Base-by-base conservation (phyloP, 768 basidiomycete genomes). In the Cystobasidiopsis lactophilus region DNA sequence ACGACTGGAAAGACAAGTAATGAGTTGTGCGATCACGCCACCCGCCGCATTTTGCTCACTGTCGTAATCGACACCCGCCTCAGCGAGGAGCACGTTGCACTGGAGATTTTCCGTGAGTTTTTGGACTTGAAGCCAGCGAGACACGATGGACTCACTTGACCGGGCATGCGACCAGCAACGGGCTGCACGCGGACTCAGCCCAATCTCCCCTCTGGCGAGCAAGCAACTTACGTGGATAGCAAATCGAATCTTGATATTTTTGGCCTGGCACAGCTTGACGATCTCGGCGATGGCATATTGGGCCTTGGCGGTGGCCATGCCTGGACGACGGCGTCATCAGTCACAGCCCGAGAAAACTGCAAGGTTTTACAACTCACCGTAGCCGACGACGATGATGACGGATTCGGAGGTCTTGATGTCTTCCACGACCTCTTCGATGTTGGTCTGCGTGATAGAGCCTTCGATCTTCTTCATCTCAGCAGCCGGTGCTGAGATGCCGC, bases 241-340 rank as follows among this genome's bases (percentile, higher is more conserved):
- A 50, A 65, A 65, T 26, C 65, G 57, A 40, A 85, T 82, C 47
- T 77, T 82, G 60, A 85, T 71, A 13, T 76, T 82, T 62, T 77
- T 82, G 5, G 77, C 71, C 45, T 78, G 71, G 37, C 86, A 71
- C 67, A 80, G 74, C 0, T 75, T 70, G 19, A 78, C 77, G 39
- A 88, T 83, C 58, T 86, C 85, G 5, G 73, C 71, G 55, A 77
- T 75, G 2, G 71, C 70, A 53, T 81, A 82, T 60, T 88, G 85
- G 4, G 85, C 85, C 64, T 84, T 85, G 21, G 85, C 84, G 1
- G 86, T 84, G 27, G 85, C 85, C 82, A 88, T 85, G 35, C 85
- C 85, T 84, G 43, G 23, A 56, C 59, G 54, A 59, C 7, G 18
- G 37, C 10, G 11, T 10, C 19, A 43, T 19, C 27, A 39, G 41